Evolutionary conservation across 2,329 filamentous ascomycete species (phyloP).

Genomic region (Penicillium olsonii): DNA sequence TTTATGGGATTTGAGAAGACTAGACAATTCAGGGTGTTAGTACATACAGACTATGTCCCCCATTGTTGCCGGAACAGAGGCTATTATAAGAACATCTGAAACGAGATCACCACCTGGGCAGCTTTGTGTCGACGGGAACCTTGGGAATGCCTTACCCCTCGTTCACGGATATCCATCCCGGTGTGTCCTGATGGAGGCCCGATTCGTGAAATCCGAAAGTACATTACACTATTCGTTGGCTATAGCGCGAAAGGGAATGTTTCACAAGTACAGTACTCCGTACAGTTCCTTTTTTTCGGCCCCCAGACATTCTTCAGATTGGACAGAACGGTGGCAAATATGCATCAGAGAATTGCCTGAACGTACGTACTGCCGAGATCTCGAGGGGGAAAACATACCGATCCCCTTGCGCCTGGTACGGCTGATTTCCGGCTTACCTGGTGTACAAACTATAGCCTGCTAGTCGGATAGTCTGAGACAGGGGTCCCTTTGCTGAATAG

Average conservation of each 20-base stretch:
- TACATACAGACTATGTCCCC: too few species aligned
- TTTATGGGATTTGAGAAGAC: background rate
- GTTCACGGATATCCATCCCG: slow-evolving; percentile 16
- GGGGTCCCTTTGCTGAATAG: slow-evolving; percentile 7
- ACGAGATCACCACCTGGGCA: too few species aligned
- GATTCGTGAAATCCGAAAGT: too few species aligned
- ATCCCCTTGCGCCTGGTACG: slow-evolving; percentile 20
- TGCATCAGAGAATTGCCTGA: background rate
- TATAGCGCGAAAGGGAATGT: background rate
- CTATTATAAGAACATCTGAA: slow-evolving; percentile 8
- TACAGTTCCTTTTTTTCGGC: background rate
- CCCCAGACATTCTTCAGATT: background rate
- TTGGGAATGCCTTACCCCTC: slow-evolving; percentile 25
- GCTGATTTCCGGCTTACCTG: slow-evolving; percentile 8
- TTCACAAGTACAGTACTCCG: background rate
- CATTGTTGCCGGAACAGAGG: too few species aligned
- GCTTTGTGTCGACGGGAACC: too few species aligned
- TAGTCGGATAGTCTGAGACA: slow-evolving; percentile 19
- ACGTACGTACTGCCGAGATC: background rate
- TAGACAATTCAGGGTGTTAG: too few species aligned
- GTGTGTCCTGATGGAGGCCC: too few species aligned
- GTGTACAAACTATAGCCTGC: slow-evolving; percentile 13
- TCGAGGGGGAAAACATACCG: slow-evolving; percentile 12
- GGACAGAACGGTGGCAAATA: background rate
- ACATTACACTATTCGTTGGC: background rate